Conservation (phyloP, 1,284 basidiomycete genomes). For the Ceratorhiza oryzae-sativae region DNA sequence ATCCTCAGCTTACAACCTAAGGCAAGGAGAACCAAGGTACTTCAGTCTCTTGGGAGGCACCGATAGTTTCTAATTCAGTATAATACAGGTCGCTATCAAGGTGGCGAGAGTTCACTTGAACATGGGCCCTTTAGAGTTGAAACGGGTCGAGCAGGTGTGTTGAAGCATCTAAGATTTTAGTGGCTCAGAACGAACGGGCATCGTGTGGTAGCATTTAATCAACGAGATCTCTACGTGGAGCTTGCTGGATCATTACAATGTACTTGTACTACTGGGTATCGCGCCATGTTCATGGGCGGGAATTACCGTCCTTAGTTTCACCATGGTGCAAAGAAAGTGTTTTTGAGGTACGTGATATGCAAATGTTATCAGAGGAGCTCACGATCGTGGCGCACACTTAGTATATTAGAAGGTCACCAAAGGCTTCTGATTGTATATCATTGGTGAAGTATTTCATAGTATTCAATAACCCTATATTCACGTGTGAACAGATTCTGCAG, state of each 20-base stretch:
- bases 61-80: not conserved
- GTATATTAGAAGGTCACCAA: not conserved
- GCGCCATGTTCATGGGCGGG: not conserved
- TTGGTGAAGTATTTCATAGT: conserved; percentile 10
- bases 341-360: not conserved
- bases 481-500: conserved; percentile 20
- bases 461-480: not conserved
- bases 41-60: not conserved
- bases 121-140: not conserved
- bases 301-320: conserved; percentile 17
- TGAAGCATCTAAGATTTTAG: not conserved
- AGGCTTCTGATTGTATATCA: conserved; percentile 20
- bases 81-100: conserved; percentile 27
- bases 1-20: not conserved
- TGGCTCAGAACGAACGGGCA: not conserved
- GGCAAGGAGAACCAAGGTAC: not conserved
- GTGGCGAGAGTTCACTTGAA: not conserved
- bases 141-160: not conserved
- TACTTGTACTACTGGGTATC: conserved; percentile 12
- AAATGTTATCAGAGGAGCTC: not conserved
- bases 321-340: conserved; percentile 32
- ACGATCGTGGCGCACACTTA: not conserved
- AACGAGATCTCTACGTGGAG: conserved; percentile 30
- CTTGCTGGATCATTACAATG: conserved; percentile 20
- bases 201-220: conserved; percentile 1